phyloP scores from a whole-genome alignment of 495 filamentous ascomycete species.

The Daldinia bambusicola region DNA sequence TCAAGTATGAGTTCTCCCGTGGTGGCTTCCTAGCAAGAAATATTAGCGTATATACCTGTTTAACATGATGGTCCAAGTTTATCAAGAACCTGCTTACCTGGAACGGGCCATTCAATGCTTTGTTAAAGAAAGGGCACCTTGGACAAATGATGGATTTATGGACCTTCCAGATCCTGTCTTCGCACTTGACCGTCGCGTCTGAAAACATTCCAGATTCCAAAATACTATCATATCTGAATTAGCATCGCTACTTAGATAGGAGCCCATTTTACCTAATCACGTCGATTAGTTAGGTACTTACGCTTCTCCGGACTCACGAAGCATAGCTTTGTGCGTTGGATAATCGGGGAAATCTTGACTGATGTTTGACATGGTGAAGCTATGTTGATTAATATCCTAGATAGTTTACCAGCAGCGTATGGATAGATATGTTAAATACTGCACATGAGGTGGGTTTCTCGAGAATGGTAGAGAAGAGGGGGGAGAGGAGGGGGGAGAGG shows the following conservation, averaged over 20 bases:
- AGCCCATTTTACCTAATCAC: too few relatives aligned
- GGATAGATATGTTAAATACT: not conserved
- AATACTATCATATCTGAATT: not conserved
- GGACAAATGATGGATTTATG: conserved; percentile 15
- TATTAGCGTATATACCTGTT: not conserved
- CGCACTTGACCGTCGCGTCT: conserved; percentile 14
- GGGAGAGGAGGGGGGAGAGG: too few relatives aligned
- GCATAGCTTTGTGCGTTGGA: not conserved
- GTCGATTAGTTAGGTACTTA: not conserved
- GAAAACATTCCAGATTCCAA: conserved; percentile 6
- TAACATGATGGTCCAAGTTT: not conserved
- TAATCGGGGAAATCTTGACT: not conserved
- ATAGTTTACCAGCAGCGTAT: not conserved
- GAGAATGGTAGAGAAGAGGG: too few relatives aligned
- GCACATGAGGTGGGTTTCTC: too few relatives aligned
- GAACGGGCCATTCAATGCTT: conserved; percentile 21
- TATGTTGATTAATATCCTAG: not conserved
- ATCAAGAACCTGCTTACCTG: conserved; percentile 20
- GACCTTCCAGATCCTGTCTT: not conserved
- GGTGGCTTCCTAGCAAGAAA: conserved; percentile 1
- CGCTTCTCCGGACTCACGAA: not conserved
- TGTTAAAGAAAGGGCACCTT: conserved; percentile 24
- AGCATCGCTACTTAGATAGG: not conserved
- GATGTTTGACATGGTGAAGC: not conserved
- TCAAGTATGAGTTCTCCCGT: not conserved